Evolutionary conservation across 805 yeast genomes (phyloP), one percentile per base, ranked within the genome.

Genomic region (Tanozyma kutaoensis): DNA sequence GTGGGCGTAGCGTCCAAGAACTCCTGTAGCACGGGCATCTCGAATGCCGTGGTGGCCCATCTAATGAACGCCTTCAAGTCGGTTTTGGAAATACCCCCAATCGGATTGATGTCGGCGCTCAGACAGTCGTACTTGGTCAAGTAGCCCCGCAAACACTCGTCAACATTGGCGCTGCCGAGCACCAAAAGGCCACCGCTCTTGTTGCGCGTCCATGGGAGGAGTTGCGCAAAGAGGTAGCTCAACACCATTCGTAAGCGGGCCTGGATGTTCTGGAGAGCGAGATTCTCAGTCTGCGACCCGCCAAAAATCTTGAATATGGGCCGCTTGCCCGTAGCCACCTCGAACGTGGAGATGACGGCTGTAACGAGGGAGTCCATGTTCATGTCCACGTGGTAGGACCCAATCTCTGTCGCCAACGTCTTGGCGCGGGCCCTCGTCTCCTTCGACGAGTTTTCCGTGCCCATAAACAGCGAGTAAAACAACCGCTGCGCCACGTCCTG

Each of bases 111-210:
- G 55, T 91, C 99, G 1, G 98, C 98, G 12, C 93, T 76, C 3
- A 97, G 86, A 51, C 96, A 85, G 51, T 91, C 99, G 52, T 91
- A 91, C 48, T 91, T 91, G 8, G 99, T 91, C 45, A 91, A 61
- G 45, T 91, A 91, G 0, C 99, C 99, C 33, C 99, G 64, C 33
- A 91, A 58, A 42, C 95, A 85, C 49, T 91, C 99, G 52, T 91
- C 99, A 10, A 91, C 98, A 47, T 91, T 91, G 3, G 97, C 96
- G 44, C 93, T 77, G 2, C 98, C 98, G 27, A 91, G 62, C 6
- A 91, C 99, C 22, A 91, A 59, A 26, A 91, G 53, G 0, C 97
- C 96, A 3, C 84, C 84, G 13, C 38, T 38, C 25, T 65, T 58
- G 6, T 77, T 76, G 39, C 98, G 66, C 12, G 84, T 80, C 97